Percentiles rank a stretch among this genome's conserved stretches.
Conservation (phyloP, 2,329 filamentous ascomycete species). For the Penicillium sp. region DNA sequence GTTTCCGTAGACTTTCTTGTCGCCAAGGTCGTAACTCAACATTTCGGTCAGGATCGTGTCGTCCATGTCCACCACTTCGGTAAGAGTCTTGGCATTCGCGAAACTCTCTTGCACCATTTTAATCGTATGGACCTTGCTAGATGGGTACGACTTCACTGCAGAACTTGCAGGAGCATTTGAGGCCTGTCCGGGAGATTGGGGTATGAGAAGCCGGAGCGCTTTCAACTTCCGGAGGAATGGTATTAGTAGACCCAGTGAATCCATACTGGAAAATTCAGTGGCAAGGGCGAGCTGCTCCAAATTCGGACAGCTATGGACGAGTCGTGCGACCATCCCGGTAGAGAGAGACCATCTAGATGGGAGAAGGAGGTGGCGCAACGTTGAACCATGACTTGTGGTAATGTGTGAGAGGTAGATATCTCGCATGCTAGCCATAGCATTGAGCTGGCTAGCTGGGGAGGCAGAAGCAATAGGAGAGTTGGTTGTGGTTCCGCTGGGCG, state of each 20-base stretch:
- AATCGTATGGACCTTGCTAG: not conserved
- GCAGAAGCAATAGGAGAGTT: constrained; percentile 22
- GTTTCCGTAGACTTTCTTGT: constrained; percentile 31
- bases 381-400: constrained; percentile 50
- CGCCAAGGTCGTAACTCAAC: constrained; percentile 31
- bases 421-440: constrained; percentile 34
- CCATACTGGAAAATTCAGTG: constrained; percentile 41
- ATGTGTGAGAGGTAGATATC: constrained; percentile 53
- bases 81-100: constrained; percentile 23
- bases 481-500: constrained; percentile 15
- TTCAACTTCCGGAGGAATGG: constrained; percentile 42
- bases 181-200: constrained; percentile 22
- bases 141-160: not conserved
- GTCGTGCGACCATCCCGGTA: constrained; percentile 46
- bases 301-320: constrained; percentile 55
- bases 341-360: constrained; percentile 55
- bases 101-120: constrained; percentile 10
- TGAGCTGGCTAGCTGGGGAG: constrained; percentile 24
- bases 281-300: constrained; percentile 59
- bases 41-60: constrained; percentile 33
- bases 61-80: constrained; percentile 39
- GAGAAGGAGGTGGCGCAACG: constrained; percentile 56
- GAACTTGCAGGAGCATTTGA: constrained; percentile 2
- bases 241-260: constrained; percentile 38
- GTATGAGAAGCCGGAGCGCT: constrained; percentile 42